Evolutionary conservation across 1,139 yeast species (phyloP).

Genomic region (Pichia kudriavzevii): DNA sequence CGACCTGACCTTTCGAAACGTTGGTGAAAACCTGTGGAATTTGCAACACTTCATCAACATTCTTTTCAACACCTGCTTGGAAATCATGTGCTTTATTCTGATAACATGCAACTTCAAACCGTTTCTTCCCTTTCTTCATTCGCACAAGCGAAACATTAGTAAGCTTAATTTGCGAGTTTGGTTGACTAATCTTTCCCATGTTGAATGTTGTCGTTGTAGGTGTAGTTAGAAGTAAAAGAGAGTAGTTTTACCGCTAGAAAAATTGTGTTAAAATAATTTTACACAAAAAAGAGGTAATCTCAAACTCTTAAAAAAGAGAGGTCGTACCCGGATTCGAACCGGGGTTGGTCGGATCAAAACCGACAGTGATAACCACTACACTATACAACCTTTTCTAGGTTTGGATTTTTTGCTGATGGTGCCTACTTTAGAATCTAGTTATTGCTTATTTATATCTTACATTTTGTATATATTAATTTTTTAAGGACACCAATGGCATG

Average conservation of each 20-base stretch:
- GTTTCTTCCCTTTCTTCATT: slow-evolving; percentile 80
- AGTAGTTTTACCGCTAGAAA: too few relatives aligned
- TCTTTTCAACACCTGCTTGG: slow-evolving; percentile 84
- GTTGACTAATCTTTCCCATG: slow-evolving; percentile 60
- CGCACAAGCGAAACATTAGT: slow-evolving; percentile 92
- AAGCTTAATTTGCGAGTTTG: slow-evolving; percentile 77
- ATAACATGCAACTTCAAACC: slow-evolving; percentile 94
- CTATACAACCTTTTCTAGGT: slow-evolving; percentile 38
- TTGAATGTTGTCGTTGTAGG: not conserved
- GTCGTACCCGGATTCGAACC: slow-evolving; percentile 95
- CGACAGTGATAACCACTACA: slow-evolving; percentile 64
- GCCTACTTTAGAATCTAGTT: too few relatives aligned
- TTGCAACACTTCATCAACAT: slow-evolving; percentile 89
- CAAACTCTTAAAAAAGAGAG: too few relatives aligned
- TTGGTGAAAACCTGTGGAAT: slow-evolving; percentile 91
- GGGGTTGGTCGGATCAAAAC: slow-evolving; percentile 82
- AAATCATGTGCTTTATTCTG: slow-evolving; percentile 96
- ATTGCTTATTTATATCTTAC: too few relatives aligned
- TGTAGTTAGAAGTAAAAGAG: too few relatives aligned
- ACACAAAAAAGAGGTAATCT: not conserved
- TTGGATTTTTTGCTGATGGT: not conserved
- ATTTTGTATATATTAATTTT: too few relatives aligned
- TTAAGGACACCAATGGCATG: too few relatives aligned
- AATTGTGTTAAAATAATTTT: not conserved
- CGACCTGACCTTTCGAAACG: slow-evolving; percentile 92